A percentile compares a stretch with the other conserved stretches of the same genome.
These are phyloP conservation scores for Tetracladium marchalianum DNA, from an alignment of 495 filamentous ascomycete genomes.

Conservation along the genomic window DNA sequence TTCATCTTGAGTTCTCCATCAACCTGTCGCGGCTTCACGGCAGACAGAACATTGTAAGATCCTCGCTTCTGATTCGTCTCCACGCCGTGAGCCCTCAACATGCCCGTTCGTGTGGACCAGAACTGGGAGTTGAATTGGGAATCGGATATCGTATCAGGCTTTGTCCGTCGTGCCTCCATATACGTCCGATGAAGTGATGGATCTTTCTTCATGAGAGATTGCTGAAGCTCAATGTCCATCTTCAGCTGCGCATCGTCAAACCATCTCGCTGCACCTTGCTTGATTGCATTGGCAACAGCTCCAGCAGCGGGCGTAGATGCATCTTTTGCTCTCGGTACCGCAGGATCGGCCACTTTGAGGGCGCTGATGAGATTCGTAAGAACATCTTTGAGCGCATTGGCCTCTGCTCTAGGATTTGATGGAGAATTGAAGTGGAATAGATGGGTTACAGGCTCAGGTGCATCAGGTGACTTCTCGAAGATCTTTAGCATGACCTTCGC, in stretches of 20 bases:
- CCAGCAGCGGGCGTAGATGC: slow-evolving; percentile 35
- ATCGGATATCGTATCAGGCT: slow-evolving; percentile 69
- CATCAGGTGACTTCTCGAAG: slow-evolving; percentile 53
- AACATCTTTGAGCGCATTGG: slow-evolving; percentile 70
- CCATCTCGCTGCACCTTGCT: slow-evolving; percentile 42
- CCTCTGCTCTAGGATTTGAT: slow-evolving; percentile 66
- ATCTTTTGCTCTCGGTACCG: slow-evolving; percentile 26
- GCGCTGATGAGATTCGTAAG: slow-evolving; percentile 68
- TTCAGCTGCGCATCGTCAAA: slow-evolving; percentile 71
- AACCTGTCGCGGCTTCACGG: slow-evolving; percentile 72
- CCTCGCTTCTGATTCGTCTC: slow-evolving; percentile 77
- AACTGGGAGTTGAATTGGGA: slow-evolving; percentile 79
- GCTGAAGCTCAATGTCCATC: slow-evolving; percentile 67
- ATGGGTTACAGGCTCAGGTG: slow-evolving; percentile 52
- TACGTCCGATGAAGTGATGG: slow-evolving; percentile 66
- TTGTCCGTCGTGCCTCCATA: slow-evolving; percentile 64
- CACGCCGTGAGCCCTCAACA: slow-evolving; percentile 83
- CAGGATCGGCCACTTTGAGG: slow-evolving; percentile 46
- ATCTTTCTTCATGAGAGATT: slow-evolving; percentile 72
- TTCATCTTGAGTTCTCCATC: slow-evolving; percentile 71
- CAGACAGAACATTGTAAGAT: slow-evolving; percentile 84
- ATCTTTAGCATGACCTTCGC: slow-evolving; percentile 89
- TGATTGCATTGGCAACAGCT: slow-evolving; percentile 36
- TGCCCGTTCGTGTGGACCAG: slow-evolving; percentile 77
- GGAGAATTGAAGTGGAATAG: slow-evolving; percentile 80